Evolutionary conservation across 2,329 filamentous ascomycete species (phyloP).

Genomic region (Fusarium sulawesiense): DNA sequence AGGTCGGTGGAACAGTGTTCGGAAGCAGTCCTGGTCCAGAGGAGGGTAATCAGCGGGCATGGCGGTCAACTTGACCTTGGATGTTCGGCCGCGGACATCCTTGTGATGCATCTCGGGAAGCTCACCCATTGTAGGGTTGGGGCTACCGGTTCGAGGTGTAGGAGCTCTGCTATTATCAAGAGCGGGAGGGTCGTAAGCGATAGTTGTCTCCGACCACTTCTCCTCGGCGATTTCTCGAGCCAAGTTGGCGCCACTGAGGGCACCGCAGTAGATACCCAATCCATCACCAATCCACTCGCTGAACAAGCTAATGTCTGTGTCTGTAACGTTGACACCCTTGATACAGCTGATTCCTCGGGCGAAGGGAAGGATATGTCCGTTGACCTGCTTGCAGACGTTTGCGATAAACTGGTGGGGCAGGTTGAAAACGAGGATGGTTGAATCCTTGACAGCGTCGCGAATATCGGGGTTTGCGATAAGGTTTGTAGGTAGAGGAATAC

Average conservation of each 20-base stretch:
- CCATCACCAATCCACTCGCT: slow-evolving; percentile 93
- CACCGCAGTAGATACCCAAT: slow-evolving; percentile 95
- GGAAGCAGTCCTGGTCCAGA: slow-evolving; percentile 85
- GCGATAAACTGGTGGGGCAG: slow-evolving; percentile 95
- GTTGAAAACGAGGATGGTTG: slow-evolving; percentile 95
- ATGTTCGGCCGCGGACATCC: slow-evolving; percentile 74
- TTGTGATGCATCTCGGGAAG: slow-evolving; percentile 72
- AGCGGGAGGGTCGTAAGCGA: slow-evolving; percentile 92
- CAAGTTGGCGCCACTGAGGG: slow-evolving; percentile 95
- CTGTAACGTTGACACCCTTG: slow-evolving; percentile 94
- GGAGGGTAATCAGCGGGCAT: slow-evolving; percentile 86
- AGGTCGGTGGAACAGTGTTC: slow-evolving; percentile 89
- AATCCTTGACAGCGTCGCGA: slow-evolving; percentile 81
- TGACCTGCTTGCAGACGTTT: slow-evolving; percentile 83
- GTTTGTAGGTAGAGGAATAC: slow-evolving; percentile 84
- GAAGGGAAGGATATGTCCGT: slow-evolving; percentile 90
- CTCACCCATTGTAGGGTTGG: slow-evolving; percentile 62
- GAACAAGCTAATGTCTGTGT: slow-evolving; percentile 88
- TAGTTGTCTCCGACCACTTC: slow-evolving; percentile 97
- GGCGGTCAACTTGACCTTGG: slow-evolving; percentile 77
- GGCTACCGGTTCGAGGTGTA: slow-evolving; percentile 60
- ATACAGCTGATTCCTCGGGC: slow-evolving; percentile 97
- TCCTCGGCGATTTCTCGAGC: slow-evolving; percentile 93
- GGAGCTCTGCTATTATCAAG: slow-evolving; percentile 83
- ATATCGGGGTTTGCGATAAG: slow-evolving; percentile 86